Evolutionary conservation across 2,329 filamentous ascomycete species (phyloP).

Genomic region (Scedosporium aurantiacum): DNA sequence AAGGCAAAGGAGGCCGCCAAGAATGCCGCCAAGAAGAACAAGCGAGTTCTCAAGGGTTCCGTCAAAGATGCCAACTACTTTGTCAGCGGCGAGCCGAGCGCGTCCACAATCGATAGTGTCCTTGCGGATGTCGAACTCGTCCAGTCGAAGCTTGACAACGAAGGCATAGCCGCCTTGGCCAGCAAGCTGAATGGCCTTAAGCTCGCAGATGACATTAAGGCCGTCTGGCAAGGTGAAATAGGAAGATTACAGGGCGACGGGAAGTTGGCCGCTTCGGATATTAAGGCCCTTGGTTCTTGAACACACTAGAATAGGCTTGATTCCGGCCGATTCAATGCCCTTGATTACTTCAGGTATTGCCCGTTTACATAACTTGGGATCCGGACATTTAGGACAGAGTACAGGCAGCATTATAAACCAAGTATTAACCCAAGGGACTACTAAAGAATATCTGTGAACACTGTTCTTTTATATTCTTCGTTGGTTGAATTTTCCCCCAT

Average conservation of each 20-base stretch:
- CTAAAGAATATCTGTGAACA: no score
- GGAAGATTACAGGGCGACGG: slow-evolving; percentile 68
- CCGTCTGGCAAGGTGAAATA: slow-evolving; percentile 66
- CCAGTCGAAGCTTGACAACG: slow-evolving; percentile 78
- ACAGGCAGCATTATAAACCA: no score
- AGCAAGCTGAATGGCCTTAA: slow-evolving; percentile 70
- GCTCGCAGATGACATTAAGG: slow-evolving; percentile 75
- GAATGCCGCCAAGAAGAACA: slow-evolving; percentile 99
- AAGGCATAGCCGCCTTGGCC: slow-evolving; percentile 79
- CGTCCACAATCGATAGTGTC: slow-evolving; percentile 69
- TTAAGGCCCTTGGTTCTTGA: slow-evolving; percentile 48
- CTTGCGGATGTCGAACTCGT: slow-evolving; percentile 78
- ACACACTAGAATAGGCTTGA: neutral
- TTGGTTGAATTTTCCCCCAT: no score
- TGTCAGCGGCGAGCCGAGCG: slow-evolving; percentile 56
- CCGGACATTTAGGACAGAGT: no score
- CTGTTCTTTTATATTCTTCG: no score
- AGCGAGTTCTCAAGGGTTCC: slow-evolving; percentile 85
- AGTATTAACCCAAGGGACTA: no score
- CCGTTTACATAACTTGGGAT: no score
- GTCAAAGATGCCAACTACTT: slow-evolving; percentile 99
- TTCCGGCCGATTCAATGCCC: no score
- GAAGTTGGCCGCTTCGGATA: slow-evolving; percentile 76
- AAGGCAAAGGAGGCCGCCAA: slow-evolving; percentile 98
- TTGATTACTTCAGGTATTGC: no score